Evolutionary conservation across 2,329 filamentous ascomycete species (phyloP), one percentile per base, ranked within the genome.

Genomic region (Penicillium sp.): DNA sequence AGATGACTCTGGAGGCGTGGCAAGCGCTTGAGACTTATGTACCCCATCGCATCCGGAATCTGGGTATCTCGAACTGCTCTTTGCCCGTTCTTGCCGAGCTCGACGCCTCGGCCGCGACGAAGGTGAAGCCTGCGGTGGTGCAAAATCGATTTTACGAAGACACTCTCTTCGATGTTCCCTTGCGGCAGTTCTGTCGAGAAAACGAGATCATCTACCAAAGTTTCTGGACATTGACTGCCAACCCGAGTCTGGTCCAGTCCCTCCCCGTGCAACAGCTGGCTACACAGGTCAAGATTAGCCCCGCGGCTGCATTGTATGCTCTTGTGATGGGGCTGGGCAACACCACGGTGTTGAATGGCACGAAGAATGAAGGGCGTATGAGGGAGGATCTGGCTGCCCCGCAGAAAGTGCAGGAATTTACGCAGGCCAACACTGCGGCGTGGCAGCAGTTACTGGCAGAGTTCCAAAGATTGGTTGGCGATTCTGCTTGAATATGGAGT

Each of bases 1-100:
- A 72, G 2, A 70, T 81, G 55, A 85, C 88, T 0, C 62, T 87
- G 23, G 76, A 81, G 49, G 89, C 84, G 8, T 93, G 89, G 88
- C 72, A 73, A 18, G 72, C 83, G 0, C 77, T 93, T 12, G 83
- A 88, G 64, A 73, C 78, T 3, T 90, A 87, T 63, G 84, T 90
- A 1, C 87, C 88, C 0, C 66, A 79, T 59, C 70, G 69, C 36
- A 84, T 92, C 56, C 84, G 84, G 33, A 78, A 83, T 24, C 76
- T 94, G 7, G 90, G 90, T 33, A 86, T 94, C 49, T 91, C 88
- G 47, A 94, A 94, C 69, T 81, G 83, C n/a, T 75, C 78, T n/a
- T 71, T 88, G 2, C 67, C 77, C 0, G 69, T 83, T 1, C 76
- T 94, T 0, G 67, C 79, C 46, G 69, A 72, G 4, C 71, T 91